phyloP scores from a whole-genome alignment of 2,329 filamentous ascomycete species.

The Ustilaginoidea virens region DNA sequence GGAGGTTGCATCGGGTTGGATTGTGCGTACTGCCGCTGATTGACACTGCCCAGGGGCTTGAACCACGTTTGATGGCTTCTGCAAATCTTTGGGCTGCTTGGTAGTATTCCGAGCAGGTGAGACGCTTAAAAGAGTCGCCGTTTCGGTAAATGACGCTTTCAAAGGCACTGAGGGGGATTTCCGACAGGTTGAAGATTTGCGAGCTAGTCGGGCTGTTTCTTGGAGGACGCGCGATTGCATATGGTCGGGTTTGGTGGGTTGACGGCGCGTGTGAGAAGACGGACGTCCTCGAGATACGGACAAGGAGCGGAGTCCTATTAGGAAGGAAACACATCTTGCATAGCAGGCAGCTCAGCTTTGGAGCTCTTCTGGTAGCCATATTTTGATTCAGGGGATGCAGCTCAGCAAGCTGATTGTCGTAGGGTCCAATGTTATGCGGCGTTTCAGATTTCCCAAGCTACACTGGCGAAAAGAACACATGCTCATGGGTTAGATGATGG shows the following conservation, averaged over 20 bases:
- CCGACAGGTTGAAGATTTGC: slow-evolving; percentile 9
- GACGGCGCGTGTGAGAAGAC: background rate
- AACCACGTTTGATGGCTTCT: slow-evolving; percentile 9
- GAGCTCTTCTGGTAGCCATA: background rate
- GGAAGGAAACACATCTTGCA: no score
- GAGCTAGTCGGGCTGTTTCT: slow-evolving; percentile 2
- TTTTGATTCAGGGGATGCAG: no score
- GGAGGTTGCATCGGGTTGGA: background rate
- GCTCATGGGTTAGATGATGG: no score
- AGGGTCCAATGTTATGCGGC: no score
- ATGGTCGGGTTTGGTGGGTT: background rate
- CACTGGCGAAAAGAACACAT: no score
- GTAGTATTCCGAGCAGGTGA: slow-evolving; percentile 12
- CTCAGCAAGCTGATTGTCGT: no score
- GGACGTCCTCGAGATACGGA: background rate
- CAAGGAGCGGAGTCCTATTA: no score
- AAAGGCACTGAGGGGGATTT: slow-evolving; percentile 11
- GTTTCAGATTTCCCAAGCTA: no score
- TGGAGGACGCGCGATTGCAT: slow-evolving; percentile 3
- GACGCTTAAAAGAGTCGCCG: slow-evolving; percentile 6
- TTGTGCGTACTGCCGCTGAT: slow-evolving; percentile 10
- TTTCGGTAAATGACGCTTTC: slow-evolving; percentile 7
- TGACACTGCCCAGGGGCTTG: slow-evolving; percentile 8
- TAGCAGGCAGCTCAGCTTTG: background rate
- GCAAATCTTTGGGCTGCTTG: slow-evolving; percentile 9